phyloP scores from a whole-genome alignment of 2,329 filamentous ascomycete species.

The Pseudomassariella vexata region DNA sequence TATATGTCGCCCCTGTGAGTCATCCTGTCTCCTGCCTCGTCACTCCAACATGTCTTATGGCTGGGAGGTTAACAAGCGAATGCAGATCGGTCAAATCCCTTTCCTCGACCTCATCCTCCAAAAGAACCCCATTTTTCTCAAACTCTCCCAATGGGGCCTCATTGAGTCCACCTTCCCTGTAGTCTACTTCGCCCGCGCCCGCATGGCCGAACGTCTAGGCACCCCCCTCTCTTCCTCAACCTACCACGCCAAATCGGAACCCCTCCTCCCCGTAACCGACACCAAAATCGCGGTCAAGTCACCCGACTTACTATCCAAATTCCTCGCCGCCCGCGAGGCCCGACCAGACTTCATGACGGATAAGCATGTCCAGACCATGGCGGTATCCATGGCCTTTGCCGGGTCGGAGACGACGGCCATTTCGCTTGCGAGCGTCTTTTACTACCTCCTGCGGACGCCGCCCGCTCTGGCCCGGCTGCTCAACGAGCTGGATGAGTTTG shows the following conservation, averaged over 20 bases:
- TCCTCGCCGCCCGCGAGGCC: conserved; percentile 61
- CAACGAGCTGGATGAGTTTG: conserved; percentile 57
- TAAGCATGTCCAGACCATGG: conserved; percentile 62
- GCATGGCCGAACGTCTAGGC: conserved; percentile 58
- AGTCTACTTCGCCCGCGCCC: conserved; percentile 63
- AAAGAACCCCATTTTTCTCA: conserved; percentile 70
- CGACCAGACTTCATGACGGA: conserved; percentile 69
- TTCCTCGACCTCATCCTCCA: conserved; percentile 62
- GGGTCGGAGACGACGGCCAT: conserved; percentile 79
- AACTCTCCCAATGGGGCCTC: conserved; percentile 61
- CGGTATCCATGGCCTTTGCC: conserved; percentile 67
- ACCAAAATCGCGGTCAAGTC: conserved; percentile 33
- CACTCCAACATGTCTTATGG: background rate
- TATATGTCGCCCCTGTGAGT: conserved; percentile 64
- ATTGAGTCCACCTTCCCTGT: conserved; percentile 66
- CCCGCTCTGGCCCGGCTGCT: conserved; percentile 47
- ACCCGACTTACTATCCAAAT: conserved; percentile 64
- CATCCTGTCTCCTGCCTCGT: background rate
- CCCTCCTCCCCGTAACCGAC: conserved; percentile 26
- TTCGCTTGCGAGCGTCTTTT: conserved; percentile 65
- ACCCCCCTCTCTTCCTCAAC: conserved; percentile 29
- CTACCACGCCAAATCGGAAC: conserved; percentile 24
- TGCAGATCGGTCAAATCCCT: conserved; percentile 67
- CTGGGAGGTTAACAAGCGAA: conserved; percentile 3
- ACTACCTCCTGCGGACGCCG: conserved; percentile 64